Percentiles rank a stretch among this genome's conserved stretches.
phyloP scores from a whole-genome alignment of 169 alveolate species.

The Plasmodium berghei region DNA sequence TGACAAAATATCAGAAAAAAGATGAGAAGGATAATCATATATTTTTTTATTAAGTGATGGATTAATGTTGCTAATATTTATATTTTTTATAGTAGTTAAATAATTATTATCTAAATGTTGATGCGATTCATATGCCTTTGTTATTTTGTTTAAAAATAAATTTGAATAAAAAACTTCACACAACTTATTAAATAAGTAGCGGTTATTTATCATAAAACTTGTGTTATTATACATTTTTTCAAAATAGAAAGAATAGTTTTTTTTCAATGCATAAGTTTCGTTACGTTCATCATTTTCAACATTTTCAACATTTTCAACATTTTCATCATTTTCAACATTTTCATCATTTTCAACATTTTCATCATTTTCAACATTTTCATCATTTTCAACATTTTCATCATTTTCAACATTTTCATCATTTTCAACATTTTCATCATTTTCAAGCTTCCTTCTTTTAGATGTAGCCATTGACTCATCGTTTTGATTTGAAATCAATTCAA shows the following conservation, averaged over 20 bases:
- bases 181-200: conserved; percentile 31
- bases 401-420: not conserved
- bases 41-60: conserved; percentile 58
- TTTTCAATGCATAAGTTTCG: not conserved
- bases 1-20: conserved; percentile 68
- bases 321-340: not conserved
- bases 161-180: conserved; percentile 29
- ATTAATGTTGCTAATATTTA: conserved; percentile 27
- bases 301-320: not conserved
- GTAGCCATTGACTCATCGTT: not conserved
- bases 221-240: conserved; percentile 23
- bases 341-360: not conserved
- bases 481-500: not conserved
- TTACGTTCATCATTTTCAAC: not conserved
- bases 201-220: conserved; percentile 17
- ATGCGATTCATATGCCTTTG: conserved; percentile 54
- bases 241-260: conserved; percentile 27
- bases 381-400: not conserved
- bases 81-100: conserved; percentile 43
- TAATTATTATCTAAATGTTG: conserved; percentile 72
- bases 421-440: not conserved
- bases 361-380: not conserved
- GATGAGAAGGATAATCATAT: conserved; percentile 70
- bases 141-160: conserved; percentile 19
- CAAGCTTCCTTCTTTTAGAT: not conserved